A percentile compares a stretch with the other conserved stretches of the same genome.
These are phyloP conservation scores for Bathelium albidoporum DNA, from an alignment of 495 filamentous ascomycete species.

Conservation along the genomic window DNA sequence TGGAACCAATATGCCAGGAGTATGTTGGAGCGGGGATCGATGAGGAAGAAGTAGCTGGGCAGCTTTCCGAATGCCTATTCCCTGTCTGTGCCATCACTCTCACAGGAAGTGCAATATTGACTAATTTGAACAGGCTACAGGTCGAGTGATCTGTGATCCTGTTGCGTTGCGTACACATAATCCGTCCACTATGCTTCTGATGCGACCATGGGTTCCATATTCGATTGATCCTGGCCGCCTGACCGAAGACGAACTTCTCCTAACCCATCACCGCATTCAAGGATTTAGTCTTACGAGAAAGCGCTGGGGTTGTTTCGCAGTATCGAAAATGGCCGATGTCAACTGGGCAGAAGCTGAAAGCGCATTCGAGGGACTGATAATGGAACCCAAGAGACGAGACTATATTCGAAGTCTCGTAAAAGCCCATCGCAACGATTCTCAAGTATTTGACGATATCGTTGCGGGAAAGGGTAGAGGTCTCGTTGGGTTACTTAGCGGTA, in stretches of 20 bases:
- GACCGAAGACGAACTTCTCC: neutral
- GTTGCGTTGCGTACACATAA: neutral
- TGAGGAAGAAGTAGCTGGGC: neutral
- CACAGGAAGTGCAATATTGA: neutral
- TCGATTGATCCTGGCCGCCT: neutral
- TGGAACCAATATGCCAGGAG: constrained; percentile 8
- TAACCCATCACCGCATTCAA: neutral
- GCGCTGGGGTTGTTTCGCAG: neutral
- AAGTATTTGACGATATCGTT: neutral
- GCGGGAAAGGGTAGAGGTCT: neutral
- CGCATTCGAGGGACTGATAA: neutral
- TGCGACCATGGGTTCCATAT: neutral
- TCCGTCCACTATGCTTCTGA: neutral
- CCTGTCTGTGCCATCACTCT: neutral
- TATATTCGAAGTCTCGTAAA: neutral
- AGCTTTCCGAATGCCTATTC: neutral
- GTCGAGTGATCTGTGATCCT: neutral
- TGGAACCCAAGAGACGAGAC: neutral
- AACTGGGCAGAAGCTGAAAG: neutral
- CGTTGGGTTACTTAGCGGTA: neutral
- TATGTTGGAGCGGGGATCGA: constrained; percentile 8
- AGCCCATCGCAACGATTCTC: neutral
- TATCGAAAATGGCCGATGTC: neutral
- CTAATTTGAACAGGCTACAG: neutral
- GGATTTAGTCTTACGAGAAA: neutral